Evolutionary conservation across 2,329 filamentous ascomycete genomes (phyloP).

Genomic region (Xylariaceae sp.): DNA sequence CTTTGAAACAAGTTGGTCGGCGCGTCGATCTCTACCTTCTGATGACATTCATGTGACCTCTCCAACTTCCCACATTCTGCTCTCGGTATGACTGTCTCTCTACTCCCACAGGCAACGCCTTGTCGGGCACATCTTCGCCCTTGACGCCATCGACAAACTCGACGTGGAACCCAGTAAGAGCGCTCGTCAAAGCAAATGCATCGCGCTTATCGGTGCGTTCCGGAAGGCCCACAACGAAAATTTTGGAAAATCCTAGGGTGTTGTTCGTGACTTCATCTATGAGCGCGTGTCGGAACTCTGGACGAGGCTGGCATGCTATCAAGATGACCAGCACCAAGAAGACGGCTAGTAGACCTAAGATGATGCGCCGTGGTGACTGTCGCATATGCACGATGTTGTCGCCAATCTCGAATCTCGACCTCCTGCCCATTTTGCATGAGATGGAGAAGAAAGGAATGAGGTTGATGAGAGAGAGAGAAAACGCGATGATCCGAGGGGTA

Average conservation of each 20-base stretch:
- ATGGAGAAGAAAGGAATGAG: background rate
- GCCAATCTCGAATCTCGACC: background rate
- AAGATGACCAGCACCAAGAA: background rate
- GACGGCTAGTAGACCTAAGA: conserved; percentile 1
- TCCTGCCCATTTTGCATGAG: background rate
- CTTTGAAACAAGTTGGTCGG: background rate
- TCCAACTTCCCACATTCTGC: conserved; percentile 38
- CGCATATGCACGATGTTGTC: background rate
- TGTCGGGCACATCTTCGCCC: conserved; percentile 37
- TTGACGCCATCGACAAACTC: conserved; percentile 41
- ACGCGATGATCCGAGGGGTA: background rate
- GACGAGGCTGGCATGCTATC: background rate
- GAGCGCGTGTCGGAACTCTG: background rate
- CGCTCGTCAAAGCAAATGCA: conserved; percentile 39
- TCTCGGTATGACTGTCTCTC: conserved; percentile 28
- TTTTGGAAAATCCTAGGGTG: conserved; percentile 30
- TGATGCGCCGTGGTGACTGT: conserved; percentile 1
- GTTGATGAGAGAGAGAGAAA: background rate
- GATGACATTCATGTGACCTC: conserved; percentile 37
- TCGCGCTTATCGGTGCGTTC: conserved; percentile 46
- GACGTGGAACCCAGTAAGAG: conserved; percentile 38
- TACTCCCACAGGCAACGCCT: conserved; percentile 36
- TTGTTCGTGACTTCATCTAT: conserved; percentile 20
- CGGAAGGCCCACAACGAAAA: conserved; percentile 41
- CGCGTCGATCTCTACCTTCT: conserved; percentile 20